Conservation (phyloP, 208 protist species). For the Acanthamoeba pearcei region DNA sequence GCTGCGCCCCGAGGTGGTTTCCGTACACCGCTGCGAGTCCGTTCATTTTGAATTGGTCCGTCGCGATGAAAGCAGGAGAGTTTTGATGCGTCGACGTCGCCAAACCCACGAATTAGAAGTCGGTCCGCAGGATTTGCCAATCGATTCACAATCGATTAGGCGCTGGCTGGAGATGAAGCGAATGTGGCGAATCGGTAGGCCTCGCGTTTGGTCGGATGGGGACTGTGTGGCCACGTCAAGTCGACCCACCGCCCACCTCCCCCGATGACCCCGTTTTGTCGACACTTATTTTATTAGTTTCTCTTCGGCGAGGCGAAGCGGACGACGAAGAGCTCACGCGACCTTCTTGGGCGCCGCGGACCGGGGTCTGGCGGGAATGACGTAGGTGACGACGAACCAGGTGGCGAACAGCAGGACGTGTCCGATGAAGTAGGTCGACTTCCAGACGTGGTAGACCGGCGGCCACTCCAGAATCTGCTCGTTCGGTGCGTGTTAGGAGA, state of each 20-base stretch:
- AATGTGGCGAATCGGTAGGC: too few species aligned
- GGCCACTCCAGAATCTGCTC: background rate
- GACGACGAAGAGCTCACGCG: background rate
- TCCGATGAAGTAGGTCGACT: conserved; percentile 56
- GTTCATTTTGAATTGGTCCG: background rate
- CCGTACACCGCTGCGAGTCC: conserved; percentile 23
- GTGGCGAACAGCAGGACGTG: conserved; percentile 48
- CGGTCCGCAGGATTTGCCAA: too few species aligned
- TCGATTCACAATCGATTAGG: too few species aligned
- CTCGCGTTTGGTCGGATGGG: too few species aligned
- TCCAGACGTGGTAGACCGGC: conserved; percentile 41
- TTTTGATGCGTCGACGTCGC: too few species aligned
- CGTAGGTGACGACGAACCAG: conserved; percentile 39
- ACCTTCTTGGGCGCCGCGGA: conserved; percentile 12
- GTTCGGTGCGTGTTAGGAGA: background rate
- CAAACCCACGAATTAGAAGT: too few species aligned
- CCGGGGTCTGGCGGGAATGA: conserved; percentile 4
- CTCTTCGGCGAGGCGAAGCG: too few species aligned
- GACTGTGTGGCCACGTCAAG: too few species aligned
- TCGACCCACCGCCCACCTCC: too few species aligned
- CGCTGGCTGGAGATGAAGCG: too few species aligned
- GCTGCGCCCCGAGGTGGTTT: conserved; percentile 7
- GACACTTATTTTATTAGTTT: background rate
- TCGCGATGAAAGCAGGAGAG: background rate
- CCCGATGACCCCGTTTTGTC: too few species aligned